Base-by-base conservation (phyloP, 2,329 filamentous ascomycete genomes). In the Phialophora chinensis region DNA sequence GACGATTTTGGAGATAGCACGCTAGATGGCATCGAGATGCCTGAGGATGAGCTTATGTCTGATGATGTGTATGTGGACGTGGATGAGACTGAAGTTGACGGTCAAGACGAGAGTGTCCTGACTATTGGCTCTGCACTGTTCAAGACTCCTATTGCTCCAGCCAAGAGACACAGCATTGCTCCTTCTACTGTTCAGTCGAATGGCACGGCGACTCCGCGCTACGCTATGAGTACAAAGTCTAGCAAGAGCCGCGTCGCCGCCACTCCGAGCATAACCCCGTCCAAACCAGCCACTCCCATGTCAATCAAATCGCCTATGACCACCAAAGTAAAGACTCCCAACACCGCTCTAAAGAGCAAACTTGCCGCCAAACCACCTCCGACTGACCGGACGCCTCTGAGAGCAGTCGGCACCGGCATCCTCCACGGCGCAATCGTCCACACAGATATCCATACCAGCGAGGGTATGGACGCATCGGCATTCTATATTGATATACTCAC, bases 361-460 rank as follows among this genome's bases (percentile, higher is more conserved):
- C 63, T 57, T 57, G 60, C 62, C 10, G 66, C 65, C 11, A 68
- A 62, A 27, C 57, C 63, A 12, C 53, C 63, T n/a, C 63, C 54
- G 12, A 38, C 54, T 1, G 20, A 55, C 47, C 70, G 71, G 12
- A 68, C 70, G 29, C 71, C 71, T 14, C 63, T 73, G n/a, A 67
- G 63, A 23, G 17, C 64, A 3, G 65, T 71, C 23, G 66, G 73
- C 8, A 70, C 73, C 25, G 73, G 75, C 12, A 75, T 91, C 3
- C 82, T 94, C 2, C 84, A 85, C 23, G 92, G 92, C 1, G 90
- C 88, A 17, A 86, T 92, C 2, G 90, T 95, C 4, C 92, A 89
- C 74, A 91, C 95, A 1, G 92, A 97, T 76, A 91, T 96, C 2
- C 87, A 92, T 75, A 93, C 91, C 0, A 90, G 87, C 8, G 91